A percentile compares a stretch with the other conserved stretches of the same genome.
phyloP scores from a whole-genome alignment of 306 rosid genomes.

The Ormosia emarginata region DNA sequence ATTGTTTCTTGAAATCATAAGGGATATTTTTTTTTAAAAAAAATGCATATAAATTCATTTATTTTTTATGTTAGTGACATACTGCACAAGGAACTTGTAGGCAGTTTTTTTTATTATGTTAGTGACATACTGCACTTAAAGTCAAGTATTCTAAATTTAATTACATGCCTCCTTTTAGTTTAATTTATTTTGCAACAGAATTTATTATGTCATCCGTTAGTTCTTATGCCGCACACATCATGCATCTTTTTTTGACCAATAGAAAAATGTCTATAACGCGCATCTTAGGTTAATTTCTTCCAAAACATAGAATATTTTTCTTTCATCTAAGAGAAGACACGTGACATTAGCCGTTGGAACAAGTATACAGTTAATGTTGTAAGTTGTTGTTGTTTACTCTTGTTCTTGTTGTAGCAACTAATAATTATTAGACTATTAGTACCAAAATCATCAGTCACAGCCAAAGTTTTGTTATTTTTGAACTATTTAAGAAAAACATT shows the following conservation, averaged over 20 bases:
- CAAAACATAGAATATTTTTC: background rate
- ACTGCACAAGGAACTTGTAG: background rate
- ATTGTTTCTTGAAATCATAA: background rate
- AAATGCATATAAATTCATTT: background rate
- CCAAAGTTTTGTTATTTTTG: background rate
- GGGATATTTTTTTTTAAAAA: background rate
- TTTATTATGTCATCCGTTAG: background rate
- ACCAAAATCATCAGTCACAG: background rate
- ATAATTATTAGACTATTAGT: background rate
- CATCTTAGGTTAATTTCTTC: background rate
- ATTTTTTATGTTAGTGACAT: background rate
- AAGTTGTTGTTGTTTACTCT: slow-evolving; percentile 9
- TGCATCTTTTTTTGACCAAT: background rate
- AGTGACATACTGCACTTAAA: too few relatives aligned
- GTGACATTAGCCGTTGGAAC: background rate
- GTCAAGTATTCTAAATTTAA: too few relatives aligned
- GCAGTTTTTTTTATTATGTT: too few relatives aligned
- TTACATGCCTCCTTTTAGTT: too few relatives aligned
- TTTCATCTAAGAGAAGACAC: background rate
- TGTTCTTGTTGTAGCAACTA: background rate
- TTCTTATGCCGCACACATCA: background rate
- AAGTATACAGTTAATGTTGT: background rate
- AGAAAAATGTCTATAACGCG: background rate
- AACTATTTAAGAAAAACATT: background rate
- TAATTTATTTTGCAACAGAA: too few relatives aligned